phyloP scores from a whole-genome alignment of 2,329 filamentous ascomycete species.

The Aspergillus sp. region DNA sequence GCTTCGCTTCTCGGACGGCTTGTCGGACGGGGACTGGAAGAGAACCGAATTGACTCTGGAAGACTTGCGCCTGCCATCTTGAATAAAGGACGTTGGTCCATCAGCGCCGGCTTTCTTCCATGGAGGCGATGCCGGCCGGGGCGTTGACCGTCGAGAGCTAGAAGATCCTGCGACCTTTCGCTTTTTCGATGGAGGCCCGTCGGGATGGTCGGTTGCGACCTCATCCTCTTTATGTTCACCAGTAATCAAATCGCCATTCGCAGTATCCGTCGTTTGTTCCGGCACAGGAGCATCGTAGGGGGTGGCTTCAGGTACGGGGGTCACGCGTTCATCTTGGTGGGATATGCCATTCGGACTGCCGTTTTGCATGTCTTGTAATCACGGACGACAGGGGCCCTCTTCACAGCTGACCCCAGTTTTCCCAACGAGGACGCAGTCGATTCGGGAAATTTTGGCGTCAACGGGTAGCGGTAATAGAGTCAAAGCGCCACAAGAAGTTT shows the following conservation, averaged over 20 bases:
- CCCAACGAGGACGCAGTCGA: conserved; percentile 36
- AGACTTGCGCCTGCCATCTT: conserved; percentile 58
- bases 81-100: conserved; percentile 78
- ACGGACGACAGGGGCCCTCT: conserved; percentile 38
- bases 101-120: conserved; percentile 86
- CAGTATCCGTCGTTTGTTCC: conserved; percentile 17
- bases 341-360: conserved; percentile 37
- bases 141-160: conserved; percentile 31
- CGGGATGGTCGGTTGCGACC: conserved; percentile 21
- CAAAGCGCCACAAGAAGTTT: conserved; percentile 34
- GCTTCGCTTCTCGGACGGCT: conserved; percentile 22
- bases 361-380: conserved; percentile 45
- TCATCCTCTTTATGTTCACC: conserved; percentile 26
- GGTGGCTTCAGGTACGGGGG: conserved; percentile 21
- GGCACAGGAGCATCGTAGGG: conserved; percentile 14
- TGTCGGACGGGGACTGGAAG: conserved; percentile 43
- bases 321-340: conserved; percentile 35
- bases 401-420: conserved; percentile 41
- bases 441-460: conserved; percentile 35
- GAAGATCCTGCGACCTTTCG: conserved; percentile 36
- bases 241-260: conserved; percentile 18
- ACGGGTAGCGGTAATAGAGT: conserved; percentile 29
- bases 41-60: conserved; percentile 50
- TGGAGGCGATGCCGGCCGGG: conserved; percentile 66
- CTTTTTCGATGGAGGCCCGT: conserved; percentile 42